These are phyloP conservation scores for Pichia ethanolica DNA, from an alignment of 805 yeast species.

Conservation along the genomic window DNA sequence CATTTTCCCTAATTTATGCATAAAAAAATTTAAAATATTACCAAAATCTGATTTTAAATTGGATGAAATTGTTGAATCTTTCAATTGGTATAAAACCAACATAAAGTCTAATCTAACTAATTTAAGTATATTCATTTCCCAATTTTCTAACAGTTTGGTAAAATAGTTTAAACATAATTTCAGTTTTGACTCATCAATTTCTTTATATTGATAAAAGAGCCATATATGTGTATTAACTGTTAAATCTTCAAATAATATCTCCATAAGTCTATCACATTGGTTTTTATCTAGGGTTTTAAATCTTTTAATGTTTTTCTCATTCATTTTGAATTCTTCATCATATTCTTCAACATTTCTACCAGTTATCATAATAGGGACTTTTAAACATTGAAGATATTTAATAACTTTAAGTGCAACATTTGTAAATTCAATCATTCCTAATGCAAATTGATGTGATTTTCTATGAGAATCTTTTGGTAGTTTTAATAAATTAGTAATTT, in stretches of 20 bases:
- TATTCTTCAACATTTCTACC: conserved; percentile 15
- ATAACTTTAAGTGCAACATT: conserved; percentile 60
- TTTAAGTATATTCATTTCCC: conserved; percentile 45
- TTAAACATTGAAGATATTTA: conserved; percentile 56
- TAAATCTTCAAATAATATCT: conserved; percentile 45
- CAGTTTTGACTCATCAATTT: conserved; percentile 52
- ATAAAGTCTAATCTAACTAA: conserved; percentile 71
- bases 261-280: conserved; percentile 26
- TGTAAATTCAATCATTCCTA: conserved; percentile 54
- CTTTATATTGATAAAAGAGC: conserved; percentile 52
- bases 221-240: conserved; percentile 61
- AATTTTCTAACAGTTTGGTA: conserved; percentile 59
- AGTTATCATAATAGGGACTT: conserved; percentile 22
- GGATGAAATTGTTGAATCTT: conserved; percentile 41
- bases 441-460: conserved; percentile 56
- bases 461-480: conserved; percentile 59
- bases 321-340: conserved; percentile 17
- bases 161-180: conserved; percentile 62
- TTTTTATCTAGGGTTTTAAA: conserved; percentile 12
- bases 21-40: conserved; percentile 56
- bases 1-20: conserved; percentile 47
- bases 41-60: conserved; percentile 52
- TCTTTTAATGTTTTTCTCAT: conserved; percentile 6
- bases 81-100: conserved; percentile 44
- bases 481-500: conserved; percentile 45